These are phyloP conservation scores for Metarhizium album DNA, from an alignment of 2,329 filamentous ascomycete species.

Conservation along the genomic window DNA sequence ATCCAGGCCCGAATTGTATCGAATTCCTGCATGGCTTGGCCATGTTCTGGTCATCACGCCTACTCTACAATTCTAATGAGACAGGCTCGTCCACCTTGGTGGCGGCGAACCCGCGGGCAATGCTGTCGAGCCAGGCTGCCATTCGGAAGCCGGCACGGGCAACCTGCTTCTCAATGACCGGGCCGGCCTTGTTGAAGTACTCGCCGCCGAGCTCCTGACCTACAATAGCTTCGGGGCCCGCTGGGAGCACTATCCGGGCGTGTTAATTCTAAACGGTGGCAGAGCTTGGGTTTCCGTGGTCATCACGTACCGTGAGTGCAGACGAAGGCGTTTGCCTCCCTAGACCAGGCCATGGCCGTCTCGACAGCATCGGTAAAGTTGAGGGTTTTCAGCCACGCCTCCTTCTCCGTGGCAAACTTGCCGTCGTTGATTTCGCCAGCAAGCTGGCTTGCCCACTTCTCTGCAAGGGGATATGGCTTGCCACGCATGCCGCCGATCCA, in stretches of 20 bases:
- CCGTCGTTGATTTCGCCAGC: constrained; percentile 43
- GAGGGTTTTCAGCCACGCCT: constrained; percentile 46
- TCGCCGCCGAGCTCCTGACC: constrained; percentile 49
- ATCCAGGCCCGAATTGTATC: neutral
- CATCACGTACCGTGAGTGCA: constrained; percentile 44
- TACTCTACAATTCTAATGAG: constrained; percentile 19
- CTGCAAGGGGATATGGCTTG: constrained; percentile 38
- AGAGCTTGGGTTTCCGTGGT: neutral
- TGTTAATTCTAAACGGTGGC: constrained; percentile 4
- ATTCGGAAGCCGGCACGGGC: constrained; percentile 60
- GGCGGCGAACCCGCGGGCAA: constrained; percentile 31
- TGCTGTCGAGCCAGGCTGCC: constrained; percentile 55
- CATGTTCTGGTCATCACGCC: neutral
- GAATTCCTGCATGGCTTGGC: neutral
- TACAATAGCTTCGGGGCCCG: constrained; percentile 46
- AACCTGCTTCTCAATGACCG: constrained; percentile 54
- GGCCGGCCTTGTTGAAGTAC: constrained; percentile 54
- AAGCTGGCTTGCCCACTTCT: constrained; percentile 46
- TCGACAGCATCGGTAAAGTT: constrained; percentile 40
- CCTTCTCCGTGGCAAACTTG: constrained; percentile 38
- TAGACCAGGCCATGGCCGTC: constrained; percentile 54
- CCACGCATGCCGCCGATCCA: constrained; percentile 44
- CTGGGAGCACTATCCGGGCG: constrained; percentile 42
- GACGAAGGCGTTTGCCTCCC: constrained; percentile 50
- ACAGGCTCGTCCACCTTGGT: constrained; percentile 12